Evolutionary conservation across 805 yeast genomes (phyloP), one percentile per base, ranked within the genome.

Genomic region (Grigorovia jiainica): DNA sequence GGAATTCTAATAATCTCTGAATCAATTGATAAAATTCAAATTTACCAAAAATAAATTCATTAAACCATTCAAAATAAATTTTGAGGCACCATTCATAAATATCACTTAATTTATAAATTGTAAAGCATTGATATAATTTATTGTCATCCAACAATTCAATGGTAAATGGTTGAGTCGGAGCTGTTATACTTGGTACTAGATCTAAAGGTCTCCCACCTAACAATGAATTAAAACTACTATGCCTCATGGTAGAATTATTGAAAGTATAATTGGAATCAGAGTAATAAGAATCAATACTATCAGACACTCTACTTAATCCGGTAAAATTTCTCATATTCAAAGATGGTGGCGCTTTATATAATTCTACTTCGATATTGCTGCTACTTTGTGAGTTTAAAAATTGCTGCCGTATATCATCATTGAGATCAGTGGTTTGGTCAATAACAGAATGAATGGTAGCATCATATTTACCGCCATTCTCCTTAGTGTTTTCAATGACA

Each of bases 81-180:
- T 70, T 63, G 7, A 63, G 36, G 29, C 79, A 71, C 85, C 85
- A 79, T 24, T 58, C 53, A 50, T 73, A 78, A 4, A 79, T 60
- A 16, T 65, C 66, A 0, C 72, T 68, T 11, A 79, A 47, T 0
- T 72, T 64, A 61, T 72, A 70, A 3, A 77, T 69, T 29, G 60
- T 59, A 3, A 54, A 53, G 48, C 82, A 77, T 19, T 61, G 65
- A 9, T 70, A 54, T 40, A 76, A 67, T 46, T 78, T 80, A n/a
- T 63, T 60, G 17, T 68, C 67, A 13, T 65, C 67, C 30, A 79
- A 55, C 0, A 70, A 59, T 10, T 72, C 66, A 0, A 81, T 70
- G 3, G 75, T 59, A 47, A 78, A 79, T 3, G 82, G 82, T 7
- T 78, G 63, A 36, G 71, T 67, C 0, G 85, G 84, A 16, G 76